Evolutionary conservation across 1,139 yeast genomes (phyloP), one percentile per base, ranked within the genome.

Genomic region (Nakaseomyces nivariensis): DNA sequence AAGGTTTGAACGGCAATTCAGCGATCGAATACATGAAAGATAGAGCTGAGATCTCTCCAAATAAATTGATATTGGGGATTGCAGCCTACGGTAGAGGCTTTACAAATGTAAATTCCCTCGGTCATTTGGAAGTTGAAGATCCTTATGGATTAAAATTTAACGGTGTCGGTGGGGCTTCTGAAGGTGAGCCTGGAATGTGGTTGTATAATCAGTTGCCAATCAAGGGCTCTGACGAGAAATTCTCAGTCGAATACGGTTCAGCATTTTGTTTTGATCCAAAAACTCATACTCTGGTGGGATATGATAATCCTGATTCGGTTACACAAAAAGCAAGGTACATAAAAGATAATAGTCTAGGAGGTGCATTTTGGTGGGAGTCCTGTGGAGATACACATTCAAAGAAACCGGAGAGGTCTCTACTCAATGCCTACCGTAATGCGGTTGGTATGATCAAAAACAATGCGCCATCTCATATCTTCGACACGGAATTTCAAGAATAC

Each of bases 351-450:
- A 60, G 69, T 0, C 69, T 88, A 8, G 95, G 83, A 0, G 97
- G 97, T 0, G 96, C 87, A 0, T 82, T 92, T 81, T 89, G 88
- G 83, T 92, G 97, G 97, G 96, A 89, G 60, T 83, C 95, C 0
- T 74, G 82, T 49, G 96, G 95, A 0, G 96, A 88, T 60, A 54
- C 61, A 2, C 61, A 64, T 43, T 38, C 50, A 0, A 60, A 68
- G 32, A 57, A 33, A 33, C 36, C 60, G 1, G 53, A 62, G 0
- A 60, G 71, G 41, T 73, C 78, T 1, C 62, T 79, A 37, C 62
- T 81, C n/a, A 52, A 53, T 33, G 56, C 60, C 0, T 65, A 57
- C 47, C 48, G 55, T 6, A 51, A 54, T 34, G 52, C 52, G 11
- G 22, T 60, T 8, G 41, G 47, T 24, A 48, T 36, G 29, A 43